Percentiles rank a stretch among this genome's conserved stretches.
Evolutionary conservation across 176 grass and related monocot genomes (phyloP).

Genomic region (Avena insularis): DNA sequence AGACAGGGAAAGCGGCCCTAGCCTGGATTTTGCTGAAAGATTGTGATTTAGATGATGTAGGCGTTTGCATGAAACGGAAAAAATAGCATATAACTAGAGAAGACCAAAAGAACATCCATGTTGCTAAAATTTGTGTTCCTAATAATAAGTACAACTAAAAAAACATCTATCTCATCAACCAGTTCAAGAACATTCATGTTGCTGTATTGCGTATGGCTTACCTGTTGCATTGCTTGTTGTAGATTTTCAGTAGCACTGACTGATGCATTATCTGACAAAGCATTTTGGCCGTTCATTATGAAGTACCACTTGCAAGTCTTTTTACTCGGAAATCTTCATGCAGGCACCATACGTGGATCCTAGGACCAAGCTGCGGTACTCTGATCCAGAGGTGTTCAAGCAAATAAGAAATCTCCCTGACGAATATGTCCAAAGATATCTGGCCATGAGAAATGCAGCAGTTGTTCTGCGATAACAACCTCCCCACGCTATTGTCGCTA

Average conservation of each 20-base stretch:
- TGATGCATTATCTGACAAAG: background rate
- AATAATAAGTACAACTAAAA: background rate
- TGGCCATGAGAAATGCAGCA: slow-evolving; percentile 78
- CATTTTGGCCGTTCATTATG: background rate
- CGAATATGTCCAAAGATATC: slow-evolving; percentile 83
- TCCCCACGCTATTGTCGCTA: background rate
- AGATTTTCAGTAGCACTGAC: background rate
- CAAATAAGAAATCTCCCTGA: slow-evolving; percentile 78
- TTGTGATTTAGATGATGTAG: background rate
- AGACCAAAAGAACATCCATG: background rate
- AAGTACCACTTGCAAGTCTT: background rate
- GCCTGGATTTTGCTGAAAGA: background rate
- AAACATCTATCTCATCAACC: background rate
- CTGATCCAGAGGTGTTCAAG: slow-evolving; percentile 84
- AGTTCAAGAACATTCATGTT: background rate
- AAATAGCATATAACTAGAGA: background rate
- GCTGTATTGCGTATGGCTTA: background rate
- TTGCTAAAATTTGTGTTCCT: background rate
- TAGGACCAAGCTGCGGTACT: slow-evolving; percentile 80
- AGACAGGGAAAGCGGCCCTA: background rate
- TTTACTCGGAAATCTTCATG: slow-evolving; percentile 11
- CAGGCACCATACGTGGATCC: slow-evolving; percentile 92
- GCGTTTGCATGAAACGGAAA: background rate
- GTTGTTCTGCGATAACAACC: slow-evolving; percentile 59
- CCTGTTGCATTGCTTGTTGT: background rate